Conservation (phyloP, 129 eudicot species). For the Apium graveolens region DNA sequence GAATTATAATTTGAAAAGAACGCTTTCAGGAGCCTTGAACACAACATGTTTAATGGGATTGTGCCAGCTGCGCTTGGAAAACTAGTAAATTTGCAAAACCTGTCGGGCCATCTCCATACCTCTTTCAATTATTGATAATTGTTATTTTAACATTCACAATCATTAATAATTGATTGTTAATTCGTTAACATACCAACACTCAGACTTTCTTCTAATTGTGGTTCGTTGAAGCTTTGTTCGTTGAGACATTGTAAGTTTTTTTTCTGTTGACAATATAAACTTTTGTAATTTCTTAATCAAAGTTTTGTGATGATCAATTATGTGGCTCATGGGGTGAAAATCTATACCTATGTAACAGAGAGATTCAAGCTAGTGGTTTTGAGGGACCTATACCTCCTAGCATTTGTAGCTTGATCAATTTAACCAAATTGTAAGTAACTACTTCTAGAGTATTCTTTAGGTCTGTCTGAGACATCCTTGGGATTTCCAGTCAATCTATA, state of each 20-base stretch:
- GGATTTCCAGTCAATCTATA: neutral
- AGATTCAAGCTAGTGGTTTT: conserved; percentile 52
- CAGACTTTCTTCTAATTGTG: neutral
- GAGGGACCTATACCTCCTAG: conserved; percentile 59
- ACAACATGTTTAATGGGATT: conserved; percentile 42
- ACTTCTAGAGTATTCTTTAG: neutral
- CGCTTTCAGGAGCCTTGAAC: conserved; percentile 46
- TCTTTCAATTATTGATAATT: neutral
- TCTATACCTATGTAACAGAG: too few relatives aligned
- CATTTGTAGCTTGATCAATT: conserved; percentile 33
- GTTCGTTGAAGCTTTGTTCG: neutral
- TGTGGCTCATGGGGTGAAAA: too few relatives aligned
- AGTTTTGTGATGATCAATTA: too few relatives aligned
- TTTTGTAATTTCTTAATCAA: too few relatives aligned
- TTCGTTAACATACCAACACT: neutral
- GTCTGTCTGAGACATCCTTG: neutral
- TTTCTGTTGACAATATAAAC: too few relatives aligned
- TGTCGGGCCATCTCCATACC: conserved; percentile 30
- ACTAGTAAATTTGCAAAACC: conserved; percentile 26
- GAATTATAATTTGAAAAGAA: neutral
- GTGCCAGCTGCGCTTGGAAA: conserved; percentile 61
- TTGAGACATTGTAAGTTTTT: too few relatives aligned
- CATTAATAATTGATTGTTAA: neutral
- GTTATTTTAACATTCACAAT: neutral
- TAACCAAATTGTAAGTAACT: conserved; percentile 41